Conservation (phyloP, 2,329 filamentous ascomycete genomes). For the Ophiostoma sp. region DNA sequence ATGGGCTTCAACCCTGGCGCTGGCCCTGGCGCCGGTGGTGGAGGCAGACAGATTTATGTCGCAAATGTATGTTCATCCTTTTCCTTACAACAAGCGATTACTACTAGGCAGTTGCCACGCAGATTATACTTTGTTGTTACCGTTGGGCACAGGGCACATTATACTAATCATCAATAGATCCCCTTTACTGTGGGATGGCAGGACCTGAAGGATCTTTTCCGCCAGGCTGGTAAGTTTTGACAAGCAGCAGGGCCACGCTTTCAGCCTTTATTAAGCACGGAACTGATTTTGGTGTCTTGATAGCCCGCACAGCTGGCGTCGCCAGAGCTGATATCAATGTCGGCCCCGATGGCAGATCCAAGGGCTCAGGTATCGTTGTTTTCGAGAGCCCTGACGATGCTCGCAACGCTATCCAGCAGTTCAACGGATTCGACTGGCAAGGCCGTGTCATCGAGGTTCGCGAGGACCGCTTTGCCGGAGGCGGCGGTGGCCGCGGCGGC, state of each 20-base stretch:
- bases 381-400: constrained; percentile 95
- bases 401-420: constrained; percentile 91
- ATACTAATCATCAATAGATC: constrained; percentile 52
- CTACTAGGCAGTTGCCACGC: neutral
- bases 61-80: constrained; percentile 78
- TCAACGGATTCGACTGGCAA: constrained; percentile 99
- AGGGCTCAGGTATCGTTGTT: constrained; percentile 94
- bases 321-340: constrained; percentile 93
- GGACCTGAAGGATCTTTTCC: constrained; percentile 97
- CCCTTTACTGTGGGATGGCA: constrained; percentile 98
- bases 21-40: constrained; percentile 46
- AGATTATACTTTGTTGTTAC: neutral
- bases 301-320: constrained; percentile 66
- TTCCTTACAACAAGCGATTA: neutral
- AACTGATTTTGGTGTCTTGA: neutral
- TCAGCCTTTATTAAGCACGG: neutral
- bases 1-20: constrained; percentile 46
- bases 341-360: constrained; percentile 85
- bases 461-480: constrained; percentile 84
- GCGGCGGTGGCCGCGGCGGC: constrained; percentile 52
- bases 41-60: constrained; percentile 89
- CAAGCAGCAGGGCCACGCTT: neutral
- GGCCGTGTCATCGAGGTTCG: constrained; percentile 88
- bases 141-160: neutral
- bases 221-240: constrained; percentile 76